Percentiles rank a stretch among this genome's conserved stretches.
Conservation (phyloP, 192 early-diverging fungal species). For the Geranomyces variabilis region DNA sequence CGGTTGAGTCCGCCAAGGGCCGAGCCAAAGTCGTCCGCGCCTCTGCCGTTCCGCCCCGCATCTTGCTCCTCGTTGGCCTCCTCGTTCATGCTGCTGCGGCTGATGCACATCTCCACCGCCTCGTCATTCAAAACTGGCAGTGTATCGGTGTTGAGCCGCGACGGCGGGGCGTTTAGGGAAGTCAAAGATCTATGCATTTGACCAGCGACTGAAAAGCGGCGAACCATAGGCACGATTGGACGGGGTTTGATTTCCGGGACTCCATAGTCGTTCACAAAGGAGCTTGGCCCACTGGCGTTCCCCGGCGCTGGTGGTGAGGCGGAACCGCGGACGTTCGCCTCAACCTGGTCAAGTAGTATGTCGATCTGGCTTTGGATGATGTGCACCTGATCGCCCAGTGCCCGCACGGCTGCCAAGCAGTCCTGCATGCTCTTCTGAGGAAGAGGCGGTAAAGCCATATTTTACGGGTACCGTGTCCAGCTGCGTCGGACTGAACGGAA, state of each 20-base stretch:
- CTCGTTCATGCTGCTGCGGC: neutral
- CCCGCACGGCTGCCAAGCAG: neutral
- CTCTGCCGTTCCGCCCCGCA: neutral
- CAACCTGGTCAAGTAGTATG: neutral
- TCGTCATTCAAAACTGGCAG: constrained; percentile 1
- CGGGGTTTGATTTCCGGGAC: neutral
- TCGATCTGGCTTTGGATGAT: constrained; percentile 3
- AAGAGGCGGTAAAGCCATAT: too few relatives aligned
- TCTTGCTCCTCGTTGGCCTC: neutral
- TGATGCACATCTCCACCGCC: neutral
- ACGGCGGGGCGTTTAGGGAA: neutral
- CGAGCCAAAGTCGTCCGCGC: neutral
- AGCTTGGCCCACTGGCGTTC: neutral
- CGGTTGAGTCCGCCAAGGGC: neutral
- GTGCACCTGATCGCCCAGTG: constrained; percentile 1
- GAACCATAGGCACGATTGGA: neutral
- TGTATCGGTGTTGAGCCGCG: neutral
- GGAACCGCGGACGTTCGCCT: neutral
- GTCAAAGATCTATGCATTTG: neutral
- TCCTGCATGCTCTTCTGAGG: neutral
- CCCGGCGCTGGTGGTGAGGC: neutral
- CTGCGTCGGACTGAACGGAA: too few relatives aligned
- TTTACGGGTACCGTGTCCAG: too few relatives aligned
- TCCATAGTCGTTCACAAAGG: neutral
- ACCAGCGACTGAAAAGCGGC: neutral